Percentiles rank a stretch among this genome's conserved stretches.
Conservation (phyloP, 2,329 filamentous ascomycete species). For the Xylaria polymorpha region DNA sequence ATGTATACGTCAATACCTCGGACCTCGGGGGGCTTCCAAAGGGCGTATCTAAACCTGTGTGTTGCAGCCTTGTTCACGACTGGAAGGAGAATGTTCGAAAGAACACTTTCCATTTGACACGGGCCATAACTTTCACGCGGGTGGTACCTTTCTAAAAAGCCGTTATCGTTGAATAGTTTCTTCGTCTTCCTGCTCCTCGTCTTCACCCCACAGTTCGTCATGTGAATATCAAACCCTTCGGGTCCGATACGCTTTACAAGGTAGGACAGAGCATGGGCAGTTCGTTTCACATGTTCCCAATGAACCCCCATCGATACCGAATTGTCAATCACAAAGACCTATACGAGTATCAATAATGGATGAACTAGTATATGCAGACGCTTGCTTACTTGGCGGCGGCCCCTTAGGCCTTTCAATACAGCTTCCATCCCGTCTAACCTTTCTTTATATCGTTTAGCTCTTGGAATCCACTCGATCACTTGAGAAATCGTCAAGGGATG, state of each 20-base stretch:
- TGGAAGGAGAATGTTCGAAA: not conserved
- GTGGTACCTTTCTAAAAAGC: not conserved
- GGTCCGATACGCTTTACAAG: not conserved
- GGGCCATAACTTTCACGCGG: not conserved
- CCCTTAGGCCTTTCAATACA: not conserved
- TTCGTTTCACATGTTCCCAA: not conserved
- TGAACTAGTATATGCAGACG: too few relatives aligned
- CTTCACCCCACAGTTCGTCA: not conserved
- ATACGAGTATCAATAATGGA: too few relatives aligned
- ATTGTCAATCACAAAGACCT: not conserved
- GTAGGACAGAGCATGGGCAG: not conserved
- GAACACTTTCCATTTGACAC: not conserved
- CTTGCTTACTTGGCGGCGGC: not conserved
- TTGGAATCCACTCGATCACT: not conserved
- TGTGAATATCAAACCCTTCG: not conserved
- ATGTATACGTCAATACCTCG: not conserved
- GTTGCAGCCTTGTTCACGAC: not conserved
- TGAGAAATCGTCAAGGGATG: not conserved
- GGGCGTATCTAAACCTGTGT: not conserved
- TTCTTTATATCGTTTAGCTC: not conserved
- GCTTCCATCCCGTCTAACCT: not conserved
- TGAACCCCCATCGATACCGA: not conserved
- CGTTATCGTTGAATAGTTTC: not conserved
- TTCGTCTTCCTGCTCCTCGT: not conserved
- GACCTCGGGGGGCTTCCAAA: not conserved